Evolutionary conservation across 345 rosid species (phyloP).

Genomic region (Geranium rotundifolium): DNA sequence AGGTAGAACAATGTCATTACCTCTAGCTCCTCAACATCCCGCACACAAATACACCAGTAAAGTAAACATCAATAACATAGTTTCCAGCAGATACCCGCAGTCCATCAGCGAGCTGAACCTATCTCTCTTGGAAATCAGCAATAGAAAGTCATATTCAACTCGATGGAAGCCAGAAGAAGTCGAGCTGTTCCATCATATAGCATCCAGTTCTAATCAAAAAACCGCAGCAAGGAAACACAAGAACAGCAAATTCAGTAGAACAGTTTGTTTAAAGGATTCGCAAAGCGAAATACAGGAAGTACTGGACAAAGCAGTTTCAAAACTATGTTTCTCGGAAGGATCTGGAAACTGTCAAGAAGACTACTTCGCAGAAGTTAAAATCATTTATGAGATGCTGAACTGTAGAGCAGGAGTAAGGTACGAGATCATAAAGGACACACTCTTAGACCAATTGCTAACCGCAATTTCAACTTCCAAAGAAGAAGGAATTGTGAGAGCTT

Average conservation of each 20-base stretch:
- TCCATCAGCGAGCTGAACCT: conserved; percentile 28
- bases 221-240: conserved; percentile 21
- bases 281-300: conserved; percentile 35
- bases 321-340: conserved; percentile 37
- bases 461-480: conserved; percentile 70
- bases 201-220: conserved; percentile 18
- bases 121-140: conserved; percentile 30
- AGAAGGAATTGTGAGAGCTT: conserved; percentile 54
- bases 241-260: conserved; percentile 15
- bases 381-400: conserved; percentile 54
- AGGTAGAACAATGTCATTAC: background rate
- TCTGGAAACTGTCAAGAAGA: conserved; percentile 39
- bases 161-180: conserved; percentile 5
- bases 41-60: background rate
- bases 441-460: conserved; percentile 54
- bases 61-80: background rate
- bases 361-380: conserved; percentile 47
- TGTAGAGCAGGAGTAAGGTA: conserved; percentile 50
- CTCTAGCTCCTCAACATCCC: conserved; percentile 8
- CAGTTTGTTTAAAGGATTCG: conserved; percentile 15
- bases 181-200: conserved; percentile 29
- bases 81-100: conserved; percentile 12
- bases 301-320: conserved; percentile 47
- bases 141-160: conserved; percentile 6
- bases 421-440: conserved; percentile 50